Evolutionary conservation across 176 grass and related monocot species (phyloP).

Genomic region (Poa annua): DNA sequence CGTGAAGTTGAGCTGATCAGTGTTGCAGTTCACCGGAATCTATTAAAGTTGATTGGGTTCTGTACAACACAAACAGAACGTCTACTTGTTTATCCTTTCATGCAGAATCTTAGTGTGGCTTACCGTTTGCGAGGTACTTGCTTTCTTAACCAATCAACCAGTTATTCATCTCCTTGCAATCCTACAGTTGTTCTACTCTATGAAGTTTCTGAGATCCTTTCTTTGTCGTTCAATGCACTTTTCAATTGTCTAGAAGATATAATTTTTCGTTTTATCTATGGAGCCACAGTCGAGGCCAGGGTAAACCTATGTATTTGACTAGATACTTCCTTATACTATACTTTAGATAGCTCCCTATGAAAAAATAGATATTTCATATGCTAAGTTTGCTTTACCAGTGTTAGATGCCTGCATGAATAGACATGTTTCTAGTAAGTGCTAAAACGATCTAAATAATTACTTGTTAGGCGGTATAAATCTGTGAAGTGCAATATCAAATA

Average conservation of each 20-base stretch:
- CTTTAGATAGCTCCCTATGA: background rate
- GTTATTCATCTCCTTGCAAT: constrained; percentile 31
- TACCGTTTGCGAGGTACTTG: constrained; percentile 90
- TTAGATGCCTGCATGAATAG: constrained; percentile 15
- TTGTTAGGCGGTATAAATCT: constrained; percentile 6
- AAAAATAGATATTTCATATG: constrained; percentile 12
- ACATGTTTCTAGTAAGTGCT: constrained; percentile 22
- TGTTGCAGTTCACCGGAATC: constrained; percentile 95
- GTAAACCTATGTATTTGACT: background rate
- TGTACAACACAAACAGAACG: constrained; percentile 94
- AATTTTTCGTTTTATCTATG: background rate
- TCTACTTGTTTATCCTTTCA: constrained; percentile 94
- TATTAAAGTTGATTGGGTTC: constrained; percentile 90
- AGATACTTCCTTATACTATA: background rate
- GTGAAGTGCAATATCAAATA: background rate
- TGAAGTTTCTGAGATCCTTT: constrained; percentile 7
- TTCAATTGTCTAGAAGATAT: background rate
- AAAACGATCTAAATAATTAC: background rate
- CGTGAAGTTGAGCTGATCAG: constrained; percentile 97
- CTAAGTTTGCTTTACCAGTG: background rate
- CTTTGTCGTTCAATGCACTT: background rate
- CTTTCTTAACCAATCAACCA: constrained; percentile 28
- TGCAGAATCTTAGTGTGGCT: constrained; percentile 95
- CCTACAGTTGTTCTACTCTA: background rate
- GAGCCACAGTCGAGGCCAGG: background rate